A percentile compares a stretch with the other conserved stretches of the same genome.
These are phyloP conservation scores for Brettanomyces bruxellensis DNA, from an alignment of 805 yeast species.

Conservation along the genomic window DNA sequence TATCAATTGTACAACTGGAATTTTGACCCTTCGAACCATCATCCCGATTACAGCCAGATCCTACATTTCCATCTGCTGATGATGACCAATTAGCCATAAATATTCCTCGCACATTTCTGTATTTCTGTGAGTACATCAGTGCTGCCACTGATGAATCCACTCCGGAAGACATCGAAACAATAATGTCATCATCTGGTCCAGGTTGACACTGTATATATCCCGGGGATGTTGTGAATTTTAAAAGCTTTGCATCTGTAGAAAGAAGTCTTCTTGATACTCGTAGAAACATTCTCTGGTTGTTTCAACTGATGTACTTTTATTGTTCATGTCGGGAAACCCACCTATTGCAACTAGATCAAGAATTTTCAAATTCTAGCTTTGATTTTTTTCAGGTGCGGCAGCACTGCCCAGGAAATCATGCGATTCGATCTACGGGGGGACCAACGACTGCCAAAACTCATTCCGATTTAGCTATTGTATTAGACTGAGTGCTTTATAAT, in stretches of 20 bases:
- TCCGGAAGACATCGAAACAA: constrained; percentile 93
- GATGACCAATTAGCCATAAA: constrained; percentile 90
- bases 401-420: too few species aligned
- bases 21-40: constrained; percentile 16
- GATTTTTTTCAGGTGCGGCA: too few species aligned
- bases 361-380: too few species aligned
- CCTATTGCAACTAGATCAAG: too few species aligned
- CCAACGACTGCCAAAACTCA: too few species aligned
- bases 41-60: constrained; percentile 9
- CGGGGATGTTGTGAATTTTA: constrained; percentile 4
- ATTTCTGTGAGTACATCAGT: constrained; percentile 36
- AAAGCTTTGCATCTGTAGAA: constrained; percentile 2
- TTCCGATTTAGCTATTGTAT: too few species aligned
- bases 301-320: too few species aligned
- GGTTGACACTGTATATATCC: constrained; percentile 37
- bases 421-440: too few species aligned
- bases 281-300: not conserved
- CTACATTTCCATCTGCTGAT: constrained; percentile 2
- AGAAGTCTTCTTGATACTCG: not conserved
- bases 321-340: too few species aligned
- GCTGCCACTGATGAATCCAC: constrained; percentile 94
- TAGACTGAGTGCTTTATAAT: too few species aligned
- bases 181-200: constrained; percentile 43
- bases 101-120: constrained; percentile 62
- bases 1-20: constrained; percentile 56